phyloP scores from a whole-genome alignment of 208 protist species.

The Trypanosoma grayi region DNA sequence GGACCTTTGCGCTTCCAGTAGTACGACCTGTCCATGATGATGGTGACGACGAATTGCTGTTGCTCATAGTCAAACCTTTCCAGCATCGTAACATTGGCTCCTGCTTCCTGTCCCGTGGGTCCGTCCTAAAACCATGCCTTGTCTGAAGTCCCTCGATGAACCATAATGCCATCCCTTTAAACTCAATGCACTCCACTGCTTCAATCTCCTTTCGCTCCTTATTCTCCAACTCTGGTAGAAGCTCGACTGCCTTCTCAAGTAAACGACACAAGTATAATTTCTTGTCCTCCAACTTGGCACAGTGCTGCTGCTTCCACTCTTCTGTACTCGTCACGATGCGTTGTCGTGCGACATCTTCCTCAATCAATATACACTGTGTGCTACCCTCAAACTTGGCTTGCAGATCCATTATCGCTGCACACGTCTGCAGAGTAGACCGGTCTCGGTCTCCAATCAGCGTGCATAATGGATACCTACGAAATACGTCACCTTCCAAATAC shows the following conservation, averaged over 20 bases:
- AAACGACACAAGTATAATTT: conserved; percentile 2
- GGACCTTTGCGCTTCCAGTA: background rate
- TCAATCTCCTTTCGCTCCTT: conserved; percentile 14
- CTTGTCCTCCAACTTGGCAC: background rate
- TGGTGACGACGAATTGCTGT: background rate
- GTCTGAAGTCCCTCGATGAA: conserved; percentile 6
- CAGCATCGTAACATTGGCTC: no score
- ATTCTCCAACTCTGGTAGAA: conserved; percentile 11
- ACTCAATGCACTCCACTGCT: conserved; percentile 13
- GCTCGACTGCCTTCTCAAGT: conserved; percentile 4
- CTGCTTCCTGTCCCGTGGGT: no score
- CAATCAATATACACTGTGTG: background rate
- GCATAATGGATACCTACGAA: conserved; percentile 18
- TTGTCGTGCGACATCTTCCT: conserved; percentile 5
- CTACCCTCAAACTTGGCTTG: background rate
- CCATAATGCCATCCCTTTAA: conserved; percentile 12
- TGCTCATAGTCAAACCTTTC: background rate
- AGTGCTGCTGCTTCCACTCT: background rate
- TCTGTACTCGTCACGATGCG: background rate
- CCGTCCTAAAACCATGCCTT: no score
- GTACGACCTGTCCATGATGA: background rate
- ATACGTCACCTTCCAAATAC: conserved; percentile 4
- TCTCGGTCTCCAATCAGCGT: conserved; percentile 14
- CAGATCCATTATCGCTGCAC: conserved; percentile 2
- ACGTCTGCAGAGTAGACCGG: conserved; percentile 8